phyloP scores from a whole-genome alignment of 2,329 filamentous ascomycete species.

The Trichophyton mentagrophytes region DNA sequence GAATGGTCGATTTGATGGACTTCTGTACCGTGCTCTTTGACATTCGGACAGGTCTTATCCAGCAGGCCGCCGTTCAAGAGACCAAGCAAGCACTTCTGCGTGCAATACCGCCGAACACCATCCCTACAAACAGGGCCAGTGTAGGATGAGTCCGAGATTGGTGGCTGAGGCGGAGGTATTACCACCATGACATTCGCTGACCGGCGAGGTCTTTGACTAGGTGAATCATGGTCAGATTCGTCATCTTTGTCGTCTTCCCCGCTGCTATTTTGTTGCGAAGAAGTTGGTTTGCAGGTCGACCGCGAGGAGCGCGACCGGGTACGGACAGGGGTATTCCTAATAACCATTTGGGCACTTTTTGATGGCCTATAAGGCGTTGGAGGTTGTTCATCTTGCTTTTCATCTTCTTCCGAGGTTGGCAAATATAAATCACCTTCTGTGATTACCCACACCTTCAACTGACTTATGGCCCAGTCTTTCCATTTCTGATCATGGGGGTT shows the following conservation, averaged over 20 bases:
- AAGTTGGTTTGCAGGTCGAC: slow-evolving; percentile 6
- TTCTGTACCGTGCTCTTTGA: slow-evolving; percentile 22
- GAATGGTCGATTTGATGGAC: slow-evolving; percentile 12
- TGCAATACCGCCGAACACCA: slow-evolving; percentile 25
- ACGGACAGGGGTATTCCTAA: slow-evolving; percentile 7
- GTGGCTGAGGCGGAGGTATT: slow-evolving; percentile 4
- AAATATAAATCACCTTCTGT: slow-evolving; percentile 14
- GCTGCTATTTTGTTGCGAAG: background rate
- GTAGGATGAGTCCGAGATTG: slow-evolving; percentile 5
- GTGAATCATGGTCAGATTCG: slow-evolving; percentile 5
- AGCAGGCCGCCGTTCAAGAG: slow-evolving; percentile 21
- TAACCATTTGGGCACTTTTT: background rate
- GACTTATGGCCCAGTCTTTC: slow-evolving; percentile 10
- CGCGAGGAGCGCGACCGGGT: slow-evolving; percentile 7
- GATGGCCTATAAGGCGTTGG: background rate
- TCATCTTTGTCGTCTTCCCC: background rate
- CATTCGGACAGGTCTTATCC: slow-evolving; percentile 30
- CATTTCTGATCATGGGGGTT: slow-evolving; percentile 13
- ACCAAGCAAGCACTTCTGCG: slow-evolving; percentile 29
- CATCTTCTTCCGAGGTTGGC: background rate
- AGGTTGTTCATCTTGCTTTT: slow-evolving; percentile 7
- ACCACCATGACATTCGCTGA: slow-evolving; percentile 9
- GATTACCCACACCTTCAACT: slow-evolving; percentile 17
- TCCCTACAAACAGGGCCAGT: background rate
- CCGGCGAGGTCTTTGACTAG: slow-evolving; percentile 9